These are phyloP conservation scores for Ceratobasidium sp. DNA, from an alignment of 1,284 basidiomycete species.

Conservation along the genomic window DNA sequence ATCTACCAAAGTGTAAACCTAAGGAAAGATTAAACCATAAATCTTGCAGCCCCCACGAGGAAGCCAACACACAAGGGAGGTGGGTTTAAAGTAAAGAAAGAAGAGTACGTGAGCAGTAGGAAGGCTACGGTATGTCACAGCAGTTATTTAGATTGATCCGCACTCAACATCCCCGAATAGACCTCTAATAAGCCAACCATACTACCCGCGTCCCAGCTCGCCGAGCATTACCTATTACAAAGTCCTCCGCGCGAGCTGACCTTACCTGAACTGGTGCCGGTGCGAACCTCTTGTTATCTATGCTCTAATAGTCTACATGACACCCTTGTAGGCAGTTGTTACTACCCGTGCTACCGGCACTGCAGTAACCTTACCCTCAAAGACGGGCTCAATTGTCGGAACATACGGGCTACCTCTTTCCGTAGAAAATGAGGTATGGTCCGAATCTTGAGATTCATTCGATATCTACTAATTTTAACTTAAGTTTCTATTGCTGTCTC, in stretches of 20 bases:
- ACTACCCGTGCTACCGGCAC: neutral
- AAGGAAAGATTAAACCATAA: neutral
- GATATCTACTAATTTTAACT: neutral
- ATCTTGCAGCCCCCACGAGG: neutral
- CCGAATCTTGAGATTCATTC: neutral
- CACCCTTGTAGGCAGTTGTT: neutral
- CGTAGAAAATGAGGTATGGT: conserved; percentile 18
- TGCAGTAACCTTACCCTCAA: conserved; percentile 11
- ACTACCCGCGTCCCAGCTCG: conserved; percentile 9
- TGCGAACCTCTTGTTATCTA: neutral
- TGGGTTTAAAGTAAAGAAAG: conserved; percentile 34
- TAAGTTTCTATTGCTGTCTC: conserved; percentile 72
- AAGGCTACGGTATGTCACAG: neutral
- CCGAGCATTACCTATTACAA: conserved; percentile 19
- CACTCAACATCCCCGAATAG: neutral
- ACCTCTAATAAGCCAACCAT: neutral
- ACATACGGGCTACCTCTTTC: conserved; percentile 25
- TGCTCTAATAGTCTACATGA: neutral
- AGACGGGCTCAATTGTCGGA: neutral
- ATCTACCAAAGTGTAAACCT: neutral
- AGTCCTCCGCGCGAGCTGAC: neutral
- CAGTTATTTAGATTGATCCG: neutral
- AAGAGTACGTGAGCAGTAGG: conserved; percentile 6
- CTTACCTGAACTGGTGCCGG: conserved; percentile 9
- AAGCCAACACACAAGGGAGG: conserved; percentile 4